Conservation (phyloP, 2,329 filamentous ascomycete genomes). For the Neonectria ditissima region DNA sequence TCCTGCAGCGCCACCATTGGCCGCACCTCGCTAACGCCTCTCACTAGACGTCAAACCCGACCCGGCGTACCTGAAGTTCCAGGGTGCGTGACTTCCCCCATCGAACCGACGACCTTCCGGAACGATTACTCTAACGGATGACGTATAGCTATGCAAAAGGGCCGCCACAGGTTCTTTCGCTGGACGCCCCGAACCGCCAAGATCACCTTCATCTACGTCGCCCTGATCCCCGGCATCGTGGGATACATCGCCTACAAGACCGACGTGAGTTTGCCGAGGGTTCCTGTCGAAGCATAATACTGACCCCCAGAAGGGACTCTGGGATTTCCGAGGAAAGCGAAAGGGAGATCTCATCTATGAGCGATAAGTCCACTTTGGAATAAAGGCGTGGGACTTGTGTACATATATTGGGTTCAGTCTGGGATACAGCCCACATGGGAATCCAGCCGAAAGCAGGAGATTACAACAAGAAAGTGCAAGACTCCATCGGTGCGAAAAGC, state of each 20-base stretch:
- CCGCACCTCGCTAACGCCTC: constrained; percentile 42
- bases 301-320: constrained; percentile 77
- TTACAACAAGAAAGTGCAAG: constrained; percentile 15
- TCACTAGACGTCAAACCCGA: constrained; percentile 56
- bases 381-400: constrained; percentile 50
- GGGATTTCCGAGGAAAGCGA: constrained; percentile 85
- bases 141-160: constrained; percentile 78
- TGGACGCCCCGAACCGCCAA: constrained; percentile 88
- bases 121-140: constrained; percentile 38
- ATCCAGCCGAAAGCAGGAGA: constrained; percentile 35
- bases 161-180: constrained; percentile 94
- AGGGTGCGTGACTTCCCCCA: constrained; percentile 49
- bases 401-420: constrained; percentile 53
- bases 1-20: neutral
- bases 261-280: constrained; percentile 74
- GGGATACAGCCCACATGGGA: constrained; percentile 45
- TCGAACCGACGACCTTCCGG: constrained; percentile 27
- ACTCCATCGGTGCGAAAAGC: constrained; percentile 24
- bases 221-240: constrained; percentile 77
- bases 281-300: constrained; percentile 16
- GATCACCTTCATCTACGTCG: constrained; percentile 81
- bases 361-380: constrained; percentile 63
- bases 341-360: constrained; percentile 87
- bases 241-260: constrained; percentile 81
- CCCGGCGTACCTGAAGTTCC: constrained; percentile 56